These are phyloP conservation scores for Colletotrichum scovillei DNA, from an alignment of 2,329 filamentous ascomycete species.

Conservation along the genomic window DNA sequence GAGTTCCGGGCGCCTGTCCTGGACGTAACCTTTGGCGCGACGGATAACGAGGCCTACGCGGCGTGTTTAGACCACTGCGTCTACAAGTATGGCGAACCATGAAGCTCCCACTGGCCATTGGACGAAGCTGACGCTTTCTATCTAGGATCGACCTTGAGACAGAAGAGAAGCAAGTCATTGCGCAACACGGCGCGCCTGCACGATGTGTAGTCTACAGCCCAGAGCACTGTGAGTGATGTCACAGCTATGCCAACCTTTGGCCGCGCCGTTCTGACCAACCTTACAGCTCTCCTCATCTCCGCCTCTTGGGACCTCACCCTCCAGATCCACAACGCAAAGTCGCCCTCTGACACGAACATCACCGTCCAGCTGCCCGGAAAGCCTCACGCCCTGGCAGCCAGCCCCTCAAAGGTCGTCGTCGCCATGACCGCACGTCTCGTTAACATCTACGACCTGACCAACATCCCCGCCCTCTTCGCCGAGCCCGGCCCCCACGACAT, in stretches of 20 bases:
- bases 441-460: slow-evolving; percentile 89
- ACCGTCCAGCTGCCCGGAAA: slow-evolving; percentile 82
- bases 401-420: slow-evolving; percentile 85
- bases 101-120: neutral
- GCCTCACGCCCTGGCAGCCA: slow-evolving; percentile 87
- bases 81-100: slow-evolving; percentile 65
- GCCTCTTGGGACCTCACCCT: slow-evolving; percentile 94
- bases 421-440: slow-evolving; percentile 96
- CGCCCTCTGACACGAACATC: slow-evolving; percentile 65
- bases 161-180: slow-evolving; percentile 79
- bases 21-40: slow-evolving; percentile 89
- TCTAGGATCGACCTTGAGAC: slow-evolving; percentile 74
- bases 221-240: slow-evolving; percentile 68
- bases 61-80: slow-evolving; percentile 91
- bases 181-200: slow-evolving; percentile 82
- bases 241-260: neutral
- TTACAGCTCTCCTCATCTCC: slow-evolving; percentile 79
- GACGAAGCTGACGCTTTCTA: neutral
- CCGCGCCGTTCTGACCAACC: slow-evolving; percentile 5
- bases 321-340: slow-evolving; percentile 79
- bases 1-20: slow-evolving; percentile 88
- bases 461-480: slow-evolving; percentile 69
- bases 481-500: slow-evolving; percentile 61
- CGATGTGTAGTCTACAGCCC: slow-evolving; percentile 86
- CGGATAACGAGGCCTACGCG: slow-evolving; percentile 85